phyloP scores from a whole-genome alignment of 345 rosid species.

The Salix caprea region DNA sequence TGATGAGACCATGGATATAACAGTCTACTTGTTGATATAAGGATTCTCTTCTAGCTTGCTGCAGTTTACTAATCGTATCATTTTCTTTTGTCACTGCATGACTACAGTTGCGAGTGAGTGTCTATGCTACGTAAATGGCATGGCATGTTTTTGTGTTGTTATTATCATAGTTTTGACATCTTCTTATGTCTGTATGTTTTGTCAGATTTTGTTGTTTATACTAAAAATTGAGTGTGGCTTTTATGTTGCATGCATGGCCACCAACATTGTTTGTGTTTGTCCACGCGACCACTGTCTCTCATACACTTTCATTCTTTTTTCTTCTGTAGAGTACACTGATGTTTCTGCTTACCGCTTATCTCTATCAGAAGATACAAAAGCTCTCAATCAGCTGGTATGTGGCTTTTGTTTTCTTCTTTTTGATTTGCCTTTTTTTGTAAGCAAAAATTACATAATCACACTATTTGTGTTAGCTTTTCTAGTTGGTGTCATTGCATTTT shows the following conservation, averaged over 20 bases:
- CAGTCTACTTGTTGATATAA: no score
- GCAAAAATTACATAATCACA: not conserved
- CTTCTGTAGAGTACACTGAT: conserved; percentile 75
- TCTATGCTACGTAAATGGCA: no score
- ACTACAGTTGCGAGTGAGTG: no score
- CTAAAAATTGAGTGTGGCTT: not conserved
- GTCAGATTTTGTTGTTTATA: not conserved
- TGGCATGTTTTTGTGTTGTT: no score
- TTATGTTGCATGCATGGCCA: not conserved
- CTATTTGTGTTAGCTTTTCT: not conserved
- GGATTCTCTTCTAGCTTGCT: no score
- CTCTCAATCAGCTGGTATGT: conserved; percentile 90
- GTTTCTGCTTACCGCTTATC: conserved; percentile 88
- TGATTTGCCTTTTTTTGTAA: not conserved
- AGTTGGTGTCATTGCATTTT: not conserved
- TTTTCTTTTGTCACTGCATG: no score
- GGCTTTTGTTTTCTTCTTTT: conserved; percentile 2
- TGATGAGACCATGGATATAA: no score
- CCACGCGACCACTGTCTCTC: not conserved
- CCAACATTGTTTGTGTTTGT: not conserved
- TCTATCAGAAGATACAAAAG: conserved; percentile 95
- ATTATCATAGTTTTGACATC: no score
- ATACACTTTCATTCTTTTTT: not conserved
- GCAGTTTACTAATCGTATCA: no score
- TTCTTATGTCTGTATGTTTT: not conserved